phyloP scores from a whole-genome alignment of 768 basidiomycete genomes.

The Gloeopeniophorella convolvens region DNA sequence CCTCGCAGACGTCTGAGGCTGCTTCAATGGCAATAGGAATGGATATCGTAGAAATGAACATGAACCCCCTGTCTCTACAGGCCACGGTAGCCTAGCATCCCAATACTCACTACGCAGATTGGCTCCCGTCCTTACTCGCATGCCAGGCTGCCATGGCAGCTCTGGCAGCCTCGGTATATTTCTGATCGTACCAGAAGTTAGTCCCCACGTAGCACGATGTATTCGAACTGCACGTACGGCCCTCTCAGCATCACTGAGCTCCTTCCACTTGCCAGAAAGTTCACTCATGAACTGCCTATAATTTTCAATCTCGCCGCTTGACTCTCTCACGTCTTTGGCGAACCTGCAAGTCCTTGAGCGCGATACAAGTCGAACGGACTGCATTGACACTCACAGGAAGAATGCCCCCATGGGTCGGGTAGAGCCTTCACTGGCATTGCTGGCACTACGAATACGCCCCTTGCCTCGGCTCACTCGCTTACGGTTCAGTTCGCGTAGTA shows the following conservation, averaged over 20 bases:
- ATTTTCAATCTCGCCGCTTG: no score
- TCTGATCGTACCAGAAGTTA: background rate
- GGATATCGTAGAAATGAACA: no score
- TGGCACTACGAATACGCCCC: background rate
- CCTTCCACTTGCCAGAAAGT: constrained; percentile 1
- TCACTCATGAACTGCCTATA: background rate
- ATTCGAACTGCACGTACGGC: constrained; percentile 17
- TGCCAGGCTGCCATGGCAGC: background rate
- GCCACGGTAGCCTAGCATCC: no score
- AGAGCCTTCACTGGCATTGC: no score
- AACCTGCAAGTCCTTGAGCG: no score
- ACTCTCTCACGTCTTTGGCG: no score
- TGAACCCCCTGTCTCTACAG: no score
- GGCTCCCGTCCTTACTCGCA: no score
- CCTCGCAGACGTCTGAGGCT: no score
- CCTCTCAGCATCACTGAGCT: constrained; percentile 13
- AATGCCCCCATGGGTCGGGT: background rate
- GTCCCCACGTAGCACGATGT: background rate
- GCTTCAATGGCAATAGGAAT: no score
- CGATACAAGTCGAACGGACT: no score
- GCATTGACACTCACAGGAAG: constrained; percentile 5
- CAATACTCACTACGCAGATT: no score
- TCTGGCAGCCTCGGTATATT: constrained; percentile 1
- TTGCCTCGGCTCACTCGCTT: background rate
- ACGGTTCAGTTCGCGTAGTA: constrained; percentile 15